Evolutionary conservation across 129 eudicot species (phyloP), one percentile per base, ranked within the genome.

Genomic region (Silybum marianum): DNA sequence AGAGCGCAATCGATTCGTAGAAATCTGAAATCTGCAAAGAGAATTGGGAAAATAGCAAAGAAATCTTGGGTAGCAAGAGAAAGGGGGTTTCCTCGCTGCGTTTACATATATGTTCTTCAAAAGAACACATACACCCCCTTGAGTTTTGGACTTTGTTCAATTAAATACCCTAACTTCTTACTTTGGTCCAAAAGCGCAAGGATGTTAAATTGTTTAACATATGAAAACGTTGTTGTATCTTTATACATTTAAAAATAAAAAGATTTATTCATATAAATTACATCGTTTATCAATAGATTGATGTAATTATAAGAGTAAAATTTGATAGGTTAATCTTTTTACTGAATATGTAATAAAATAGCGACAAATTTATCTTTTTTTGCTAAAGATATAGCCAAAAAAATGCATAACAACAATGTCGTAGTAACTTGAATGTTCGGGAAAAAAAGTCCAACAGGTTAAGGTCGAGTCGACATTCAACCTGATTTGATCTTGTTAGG

Each of bases 1-100:
- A 76, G 77, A 69, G 76, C 23, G 76, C 13, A 21, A 54, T 6
- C 65, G 77, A 82, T 76, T 76, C 12, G 73, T n/a, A 26, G 25
- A 13, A 51, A 71, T 54, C n/a, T 32, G 38, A 34, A 71, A 36
- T 77, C 73, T 70, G 81, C 26, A 69, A 51, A 60, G 19, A 36
- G 67, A 58, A 26, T 74, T 72, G 25, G 24, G 28, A 48, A 82
- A 34, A 82, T 76, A 70, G 51, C 26, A 21, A 25, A 69, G 78
- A 76, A 68, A 71, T 76, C 86, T 82, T 82, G 86, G 72, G 86
- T 69, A 51, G 73, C 72, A 82, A 82, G 86, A 77, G 73, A 82
- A 69, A 36, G 3, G 78, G 80, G 72, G 60, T 65, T 63, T 73
- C 68, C 30, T 63, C 28, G 78, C 73, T 63, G 32, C 34, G 76